Conservation (phyloP, 768 basidiomycete genomes). For the Trametes cubensis region DNA sequence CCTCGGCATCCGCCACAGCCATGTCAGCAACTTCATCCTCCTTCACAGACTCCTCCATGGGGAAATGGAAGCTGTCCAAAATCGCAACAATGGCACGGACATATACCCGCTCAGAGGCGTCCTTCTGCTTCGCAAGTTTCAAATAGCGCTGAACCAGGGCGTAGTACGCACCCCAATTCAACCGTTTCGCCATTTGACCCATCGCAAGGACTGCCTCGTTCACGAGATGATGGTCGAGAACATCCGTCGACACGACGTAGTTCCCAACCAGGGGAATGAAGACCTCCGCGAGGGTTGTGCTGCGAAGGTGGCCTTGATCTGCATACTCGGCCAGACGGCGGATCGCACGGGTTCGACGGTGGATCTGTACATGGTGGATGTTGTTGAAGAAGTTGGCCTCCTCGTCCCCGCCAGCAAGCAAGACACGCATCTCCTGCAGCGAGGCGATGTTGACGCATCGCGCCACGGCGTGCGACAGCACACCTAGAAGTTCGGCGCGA, state of each 20-base stretch:
- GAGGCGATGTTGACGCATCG: conserved; percentile 59
- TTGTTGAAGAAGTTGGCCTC: conserved; percentile 98
- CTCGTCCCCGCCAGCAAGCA: conserved; percentile 86
- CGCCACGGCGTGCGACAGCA: conserved; percentile 74
- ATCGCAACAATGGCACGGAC: conserved; percentile 84
- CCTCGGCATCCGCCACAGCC: conserved; percentile 32
- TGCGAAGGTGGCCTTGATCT: conserved; percentile 64
- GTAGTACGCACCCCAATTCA: conserved; percentile 87
- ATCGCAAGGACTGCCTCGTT: conserved; percentile 85
- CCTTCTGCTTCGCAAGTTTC: conserved; percentile 65
- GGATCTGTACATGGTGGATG: conserved; percentile 89
- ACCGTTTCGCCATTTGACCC: conserved; percentile 73
- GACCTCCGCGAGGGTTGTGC: conserved; percentile 73
- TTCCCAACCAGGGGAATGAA: conserved; percentile 88
- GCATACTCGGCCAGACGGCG: conserved; percentile 81
- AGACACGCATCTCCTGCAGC: conserved; percentile 76
- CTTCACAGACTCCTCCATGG: conserved; percentile 64
- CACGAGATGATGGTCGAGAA: conserved; percentile 82
- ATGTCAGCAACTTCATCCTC: conserved; percentile 30
- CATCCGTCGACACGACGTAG: conserved; percentile 64
- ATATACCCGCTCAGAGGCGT: conserved; percentile 74
- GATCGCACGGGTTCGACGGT: conserved; percentile 85
- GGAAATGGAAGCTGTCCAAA: conserved; percentile 90
- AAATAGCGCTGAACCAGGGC: conserved; percentile 80
- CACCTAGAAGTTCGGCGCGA: conserved; percentile 79